Conservation (phyloP, 2,329 filamentous ascomycete genomes). For the Cladosporium sp. region DNA sequence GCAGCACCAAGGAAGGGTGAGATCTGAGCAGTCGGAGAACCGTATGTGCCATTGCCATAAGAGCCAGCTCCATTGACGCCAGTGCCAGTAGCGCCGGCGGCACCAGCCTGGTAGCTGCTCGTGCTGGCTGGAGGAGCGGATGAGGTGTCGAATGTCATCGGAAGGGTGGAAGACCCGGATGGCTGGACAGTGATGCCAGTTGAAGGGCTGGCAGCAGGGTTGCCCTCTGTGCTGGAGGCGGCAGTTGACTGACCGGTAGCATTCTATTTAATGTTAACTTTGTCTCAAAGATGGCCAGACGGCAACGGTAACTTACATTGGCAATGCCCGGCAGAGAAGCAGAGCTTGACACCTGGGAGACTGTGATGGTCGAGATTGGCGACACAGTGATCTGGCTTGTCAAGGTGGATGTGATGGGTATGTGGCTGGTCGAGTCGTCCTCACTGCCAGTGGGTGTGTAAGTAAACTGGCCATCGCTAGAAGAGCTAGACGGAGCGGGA, state of each 20-base stretch:
- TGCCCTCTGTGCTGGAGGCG: background rate
- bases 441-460: background rate
- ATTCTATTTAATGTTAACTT: constrained; percentile 21
- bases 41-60: constrained; percentile 23
- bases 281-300: background rate
- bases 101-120: constrained; percentile 21
- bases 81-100: constrained; percentile 21
- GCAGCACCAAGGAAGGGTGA: constrained; percentile 23
- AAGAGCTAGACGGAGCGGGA: background rate
- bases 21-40: constrained; percentile 16
- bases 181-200: constrained; percentile 4
- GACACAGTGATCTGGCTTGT: constrained; percentile 17
- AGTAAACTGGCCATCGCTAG: background rate
- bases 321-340: constrained; percentile 15
- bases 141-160: background rate
- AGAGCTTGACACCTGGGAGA: background rate
- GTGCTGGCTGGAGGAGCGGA: constrained; percentile 9
- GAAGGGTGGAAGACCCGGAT: background rate
- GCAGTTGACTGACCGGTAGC: constrained; percentile 17
- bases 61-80: constrained; percentile 8
- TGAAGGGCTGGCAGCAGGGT: constrained; percentile 7
- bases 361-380: constrained; percentile 2
- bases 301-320: constrained; percentile 16
- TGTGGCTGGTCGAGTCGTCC: constrained; percentile 6
- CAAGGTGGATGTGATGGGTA: constrained; percentile 7